phyloP scores from a whole-genome alignment of 108 stramenopile species.

The Epithemia pelagica region DNA sequence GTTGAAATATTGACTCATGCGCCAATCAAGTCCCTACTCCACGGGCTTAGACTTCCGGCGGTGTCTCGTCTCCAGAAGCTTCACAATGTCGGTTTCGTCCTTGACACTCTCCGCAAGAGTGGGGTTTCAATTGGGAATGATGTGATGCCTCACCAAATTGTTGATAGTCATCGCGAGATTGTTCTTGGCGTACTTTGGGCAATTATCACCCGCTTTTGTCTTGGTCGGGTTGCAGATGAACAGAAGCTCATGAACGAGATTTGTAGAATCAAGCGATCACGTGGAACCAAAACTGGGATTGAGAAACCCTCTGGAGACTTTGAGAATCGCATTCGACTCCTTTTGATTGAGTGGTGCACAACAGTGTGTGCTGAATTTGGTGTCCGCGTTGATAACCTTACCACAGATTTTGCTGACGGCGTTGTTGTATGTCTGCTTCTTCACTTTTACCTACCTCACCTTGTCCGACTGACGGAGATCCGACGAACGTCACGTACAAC shows the following conservation, averaged over 20 bases:
- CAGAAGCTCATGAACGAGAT: constrained; percentile 47
- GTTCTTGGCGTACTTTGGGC: constrained; percentile 80
- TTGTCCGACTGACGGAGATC: constrained; percentile 51
- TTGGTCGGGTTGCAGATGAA: constrained; percentile 30
- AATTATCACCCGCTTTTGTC: constrained; percentile 47
- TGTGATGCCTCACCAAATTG: constrained; percentile 68
- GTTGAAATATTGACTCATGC: constrained; percentile 56
- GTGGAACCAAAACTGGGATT: neutral
- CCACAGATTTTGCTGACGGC: constrained; percentile 83
- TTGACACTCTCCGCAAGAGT: constrained; percentile 30
- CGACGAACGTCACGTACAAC: constrained; percentile 28
- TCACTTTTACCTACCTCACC: constrained; percentile 84
- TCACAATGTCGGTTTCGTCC: constrained; percentile 78
- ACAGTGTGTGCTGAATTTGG: constrained; percentile 72
- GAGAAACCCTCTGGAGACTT: neutral
- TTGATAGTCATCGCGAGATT: constrained; percentile 78
- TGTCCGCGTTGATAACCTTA: constrained; percentile 58
- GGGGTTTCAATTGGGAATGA: constrained; percentile 52
- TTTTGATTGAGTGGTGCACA: constrained; percentile 79
- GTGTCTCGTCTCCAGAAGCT: constrained; percentile 86
- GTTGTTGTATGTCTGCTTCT: constrained; percentile 77
- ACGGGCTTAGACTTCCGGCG: constrained; percentile 76
- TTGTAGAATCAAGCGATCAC: constrained; percentile 1
- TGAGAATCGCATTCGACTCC: neutral
- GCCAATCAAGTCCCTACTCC: constrained; percentile 36